phyloP scores from a whole-genome alignment of 2,329 filamentous ascomycete genomes.

The Penicillium sp. region DNA sequence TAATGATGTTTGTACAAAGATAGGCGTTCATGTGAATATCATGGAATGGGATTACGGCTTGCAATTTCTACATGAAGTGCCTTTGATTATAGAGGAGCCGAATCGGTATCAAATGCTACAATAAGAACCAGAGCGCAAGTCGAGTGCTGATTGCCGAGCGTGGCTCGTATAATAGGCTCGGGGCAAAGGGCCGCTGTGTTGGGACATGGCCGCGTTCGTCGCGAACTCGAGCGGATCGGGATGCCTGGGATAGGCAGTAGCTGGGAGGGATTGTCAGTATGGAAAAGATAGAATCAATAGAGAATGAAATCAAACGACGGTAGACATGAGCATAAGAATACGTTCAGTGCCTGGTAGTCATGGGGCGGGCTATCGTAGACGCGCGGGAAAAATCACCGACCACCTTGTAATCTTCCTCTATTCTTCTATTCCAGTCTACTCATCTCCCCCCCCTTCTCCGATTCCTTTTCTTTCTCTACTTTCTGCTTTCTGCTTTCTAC shows the following conservation, averaged over 20 bases:
- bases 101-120: not conserved
- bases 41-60: not conserved
- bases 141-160: not conserved
- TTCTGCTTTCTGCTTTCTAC: not conserved
- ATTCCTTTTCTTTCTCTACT: constrained; percentile 1
- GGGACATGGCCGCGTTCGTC: not conserved
- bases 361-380: constrained; percentile 1
- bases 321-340: not conserved
- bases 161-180: not conserved
- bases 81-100: not conserved
- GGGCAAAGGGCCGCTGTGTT: not conserved
- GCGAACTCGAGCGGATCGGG: not conserved
- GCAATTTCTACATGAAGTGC: not conserved
- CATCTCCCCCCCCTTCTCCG: constrained; percentile 5
- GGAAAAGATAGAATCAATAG: not conserved
- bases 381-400: constrained; percentile 12
- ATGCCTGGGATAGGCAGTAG: not conserved
- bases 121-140: not conserved
- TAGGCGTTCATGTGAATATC: not conserved
- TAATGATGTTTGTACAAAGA: not conserved
- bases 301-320: not conserved
- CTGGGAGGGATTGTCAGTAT: not conserved
- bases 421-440: not conserved
- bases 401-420: not conserved
- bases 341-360: not conserved